Conservation (phyloP, 805 yeast genomes). For the Starmera quercuum region DNA sequence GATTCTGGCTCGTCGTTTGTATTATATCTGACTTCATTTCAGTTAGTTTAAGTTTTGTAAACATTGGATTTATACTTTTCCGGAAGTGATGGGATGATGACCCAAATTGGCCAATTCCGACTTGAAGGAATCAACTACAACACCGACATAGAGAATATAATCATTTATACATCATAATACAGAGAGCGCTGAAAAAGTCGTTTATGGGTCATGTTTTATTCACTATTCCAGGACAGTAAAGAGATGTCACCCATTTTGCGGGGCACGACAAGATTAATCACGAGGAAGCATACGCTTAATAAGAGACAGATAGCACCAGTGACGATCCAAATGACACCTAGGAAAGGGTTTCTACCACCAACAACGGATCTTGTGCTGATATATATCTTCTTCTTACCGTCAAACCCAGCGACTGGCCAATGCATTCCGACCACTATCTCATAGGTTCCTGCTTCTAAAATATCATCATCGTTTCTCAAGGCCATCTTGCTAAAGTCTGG, state of each 20-base stretch:
- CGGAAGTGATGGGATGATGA: too few species aligned
- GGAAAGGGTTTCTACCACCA: conserved; percentile 70
- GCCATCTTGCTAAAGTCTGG: conserved; percentile 61
- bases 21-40: neutral
- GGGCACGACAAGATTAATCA: conserved; percentile 53
- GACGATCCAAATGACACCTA: conserved; percentile 69
- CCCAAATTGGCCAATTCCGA: neutral
- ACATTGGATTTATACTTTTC: too few species aligned
- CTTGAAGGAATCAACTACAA: neutral
- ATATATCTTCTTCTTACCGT: conserved; percentile 62
- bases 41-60: too few species aligned
- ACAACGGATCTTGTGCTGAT: conserved; percentile 63
- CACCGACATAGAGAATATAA: too few species aligned
- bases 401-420: conserved; percentile 66
- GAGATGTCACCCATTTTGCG: conserved; percentile 67
- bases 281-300: conserved; percentile 43
- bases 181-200: too few species aligned
- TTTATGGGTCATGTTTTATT: neutral
- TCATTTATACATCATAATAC: too few species aligned
- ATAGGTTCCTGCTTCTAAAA: conserved; percentile 50
- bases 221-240: conserved; percentile 65
- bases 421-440: conserved; percentile 63
- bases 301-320: conserved; percentile 65
- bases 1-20: neutral
- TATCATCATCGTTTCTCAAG: conserved; percentile 51